These are phyloP conservation scores for Fusarium ramigenum DNA, from an alignment of 2,329 filamentous ascomycete genomes.

Conservation along the genomic window DNA sequence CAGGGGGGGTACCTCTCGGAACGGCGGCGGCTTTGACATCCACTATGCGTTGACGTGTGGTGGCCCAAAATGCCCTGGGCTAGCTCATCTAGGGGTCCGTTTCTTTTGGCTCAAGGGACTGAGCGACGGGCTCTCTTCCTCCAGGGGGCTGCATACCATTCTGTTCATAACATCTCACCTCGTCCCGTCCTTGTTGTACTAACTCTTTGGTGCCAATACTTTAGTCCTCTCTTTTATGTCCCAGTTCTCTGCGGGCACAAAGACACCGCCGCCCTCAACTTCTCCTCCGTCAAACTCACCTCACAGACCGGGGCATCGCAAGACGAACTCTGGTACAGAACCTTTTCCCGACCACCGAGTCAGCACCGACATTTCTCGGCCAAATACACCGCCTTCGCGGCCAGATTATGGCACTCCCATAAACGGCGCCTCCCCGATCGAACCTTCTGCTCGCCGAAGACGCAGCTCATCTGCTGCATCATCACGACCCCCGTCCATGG, in stretches of 20 bases:
- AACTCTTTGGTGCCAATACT: conserved; percentile 35
- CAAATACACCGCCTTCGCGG: conserved; percentile 51
- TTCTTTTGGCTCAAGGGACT: conserved; percentile 24
- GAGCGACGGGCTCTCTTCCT: conserved; percentile 2
- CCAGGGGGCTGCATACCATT: conserved; percentile 28
- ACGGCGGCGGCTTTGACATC: conserved; percentile 23
- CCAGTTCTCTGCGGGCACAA: conserved; percentile 70
- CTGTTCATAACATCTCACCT: conserved; percentile 43
- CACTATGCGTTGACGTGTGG: conserved; percentile 26
- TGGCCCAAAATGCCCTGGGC: conserved; percentile 25
- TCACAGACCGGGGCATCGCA: conserved; percentile 44
- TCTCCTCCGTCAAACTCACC: conserved; percentile 54
- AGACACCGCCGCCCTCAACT: conserved; percentile 56
- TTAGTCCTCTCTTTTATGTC: conserved; percentile 91
- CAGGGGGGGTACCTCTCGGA: conserved; percentile 24
- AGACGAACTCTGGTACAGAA: conserved; percentile 44
- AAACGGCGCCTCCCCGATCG: conserved; percentile 54
- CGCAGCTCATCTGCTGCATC: conserved; percentile 51
- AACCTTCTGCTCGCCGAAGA: conserved; percentile 55
- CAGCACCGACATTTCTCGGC: conserved; percentile 50
- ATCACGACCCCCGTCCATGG: conserved; percentile 82
- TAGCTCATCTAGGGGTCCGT: conserved; percentile 24
- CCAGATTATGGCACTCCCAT: conserved; percentile 55
- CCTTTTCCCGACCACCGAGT: conserved; percentile 49
- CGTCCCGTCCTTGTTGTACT: conserved; percentile 35